These are phyloP conservation scores for Warburgia ugandensis DNA, from an alignment of 164 flowering plant species.

Conservation along the genomic window DNA sequence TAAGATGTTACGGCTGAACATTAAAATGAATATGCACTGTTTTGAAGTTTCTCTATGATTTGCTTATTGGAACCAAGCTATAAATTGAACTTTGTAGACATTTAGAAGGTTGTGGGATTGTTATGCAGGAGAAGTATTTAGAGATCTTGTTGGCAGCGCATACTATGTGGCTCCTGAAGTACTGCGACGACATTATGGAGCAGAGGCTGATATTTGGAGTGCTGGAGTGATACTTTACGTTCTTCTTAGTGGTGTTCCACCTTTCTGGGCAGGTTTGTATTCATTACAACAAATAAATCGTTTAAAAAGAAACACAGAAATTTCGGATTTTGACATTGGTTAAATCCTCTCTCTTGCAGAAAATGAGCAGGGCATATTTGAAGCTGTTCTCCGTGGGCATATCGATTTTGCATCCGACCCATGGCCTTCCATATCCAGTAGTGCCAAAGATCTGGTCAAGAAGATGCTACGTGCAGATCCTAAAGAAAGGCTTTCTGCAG, in stretches of 20 bases:
- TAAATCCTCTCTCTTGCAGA: slow-evolving; percentile 48
- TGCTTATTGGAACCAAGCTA: no score
- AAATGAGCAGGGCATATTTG: slow-evolving; percentile 80
- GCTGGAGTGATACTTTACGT: slow-evolving; percentile 91
- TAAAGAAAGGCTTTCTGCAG: slow-evolving; percentile 67
- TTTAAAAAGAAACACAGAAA: no score
- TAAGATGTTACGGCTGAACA: no score
- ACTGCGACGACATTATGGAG: slow-evolving; percentile 66
- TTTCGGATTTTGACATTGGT: no score
- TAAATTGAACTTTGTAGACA: no score
- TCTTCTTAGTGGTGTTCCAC: slow-evolving; percentile 92
- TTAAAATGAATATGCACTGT: no score
- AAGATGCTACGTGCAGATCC: slow-evolving; percentile 81
- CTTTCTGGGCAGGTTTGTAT: slow-evolving; percentile 92
- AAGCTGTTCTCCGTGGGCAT: slow-evolving; percentile 72
- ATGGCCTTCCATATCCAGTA: slow-evolving; percentile 92
- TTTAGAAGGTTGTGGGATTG: neutral
- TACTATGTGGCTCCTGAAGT: slow-evolving; percentile 98
- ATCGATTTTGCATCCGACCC: slow-evolving; percentile 86
- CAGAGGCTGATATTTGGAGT: slow-evolving; percentile 95
- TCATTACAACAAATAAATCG: no score
- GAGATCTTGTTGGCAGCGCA: slow-evolving; percentile 94
- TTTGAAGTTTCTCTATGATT: no score
- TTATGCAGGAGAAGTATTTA: slow-evolving; percentile 73
- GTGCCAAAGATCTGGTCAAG: slow-evolving; percentile 92